Percentiles rank a stretch among this genome's conserved stretches.
Evolutionary conservation across 257 asterid genomes (phyloP).

Genomic region (Capsicum pubescens): DNA sequence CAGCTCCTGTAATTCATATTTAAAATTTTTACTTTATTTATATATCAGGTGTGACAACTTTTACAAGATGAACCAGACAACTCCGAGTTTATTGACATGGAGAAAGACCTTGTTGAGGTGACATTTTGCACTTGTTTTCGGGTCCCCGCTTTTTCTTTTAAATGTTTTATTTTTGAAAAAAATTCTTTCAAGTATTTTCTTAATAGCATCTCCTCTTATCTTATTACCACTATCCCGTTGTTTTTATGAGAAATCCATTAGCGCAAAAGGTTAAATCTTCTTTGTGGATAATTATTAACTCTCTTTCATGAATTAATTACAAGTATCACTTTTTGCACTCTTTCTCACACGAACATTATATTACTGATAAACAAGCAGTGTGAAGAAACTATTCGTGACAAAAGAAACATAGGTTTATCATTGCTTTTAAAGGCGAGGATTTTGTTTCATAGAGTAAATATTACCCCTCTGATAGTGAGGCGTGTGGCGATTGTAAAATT

Average conservation of each 20-base stretch:
- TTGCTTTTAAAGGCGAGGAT: conserved; percentile 76
- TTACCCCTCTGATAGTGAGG: no score
- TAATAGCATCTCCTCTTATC: neutral
- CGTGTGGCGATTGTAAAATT: no score
- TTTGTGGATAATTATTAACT: conserved; percentile 25
- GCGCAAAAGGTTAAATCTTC: neutral
- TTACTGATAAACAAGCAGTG: conserved; percentile 66
- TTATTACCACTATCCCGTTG: neutral
- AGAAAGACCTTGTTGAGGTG: conserved; percentile 97
- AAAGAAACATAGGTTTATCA: conserved; percentile 57
- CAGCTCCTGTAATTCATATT: neutral
- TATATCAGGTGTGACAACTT: conserved; percentile 63
- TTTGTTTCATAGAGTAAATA: neutral
- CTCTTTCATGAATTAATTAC: conserved; percentile 33
- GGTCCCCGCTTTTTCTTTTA: neutral
- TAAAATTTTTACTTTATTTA: neutral
- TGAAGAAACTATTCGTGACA: conserved; percentile 57
- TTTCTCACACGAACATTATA: conserved; percentile 52
- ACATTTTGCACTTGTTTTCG: conserved; percentile 31
- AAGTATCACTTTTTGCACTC: conserved; percentile 35
- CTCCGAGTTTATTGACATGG: conserved; percentile 63
- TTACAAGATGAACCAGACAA: no score
- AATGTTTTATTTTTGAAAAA: neutral
- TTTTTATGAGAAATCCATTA: neutral
- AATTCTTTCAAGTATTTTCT: neutral